Conservation (phyloP, 2,329 filamentous ascomycete species). For the Colletotrichum salicis region DNA sequence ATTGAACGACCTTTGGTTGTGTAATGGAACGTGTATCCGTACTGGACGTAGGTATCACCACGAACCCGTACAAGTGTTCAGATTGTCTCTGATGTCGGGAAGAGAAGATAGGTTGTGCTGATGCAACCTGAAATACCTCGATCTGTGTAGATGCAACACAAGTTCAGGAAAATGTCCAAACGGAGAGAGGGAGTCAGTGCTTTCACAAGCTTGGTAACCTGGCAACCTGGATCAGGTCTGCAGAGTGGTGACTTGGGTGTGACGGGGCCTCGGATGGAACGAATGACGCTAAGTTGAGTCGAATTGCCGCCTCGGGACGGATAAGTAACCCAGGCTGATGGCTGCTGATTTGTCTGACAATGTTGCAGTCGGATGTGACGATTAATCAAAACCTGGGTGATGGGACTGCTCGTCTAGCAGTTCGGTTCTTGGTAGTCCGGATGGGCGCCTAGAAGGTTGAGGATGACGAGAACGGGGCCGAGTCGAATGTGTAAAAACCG, state of each 20-base stretch:
- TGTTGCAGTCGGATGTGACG: neutral
- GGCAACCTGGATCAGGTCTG: neutral
- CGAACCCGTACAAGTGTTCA: neutral
- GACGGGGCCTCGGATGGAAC: slow-evolving; percentile 10
- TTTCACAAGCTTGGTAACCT: neutral
- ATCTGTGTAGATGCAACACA: neutral
- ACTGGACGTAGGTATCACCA: neutral
- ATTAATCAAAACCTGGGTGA: neutral
- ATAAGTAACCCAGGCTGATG: slow-evolving; percentile 1
- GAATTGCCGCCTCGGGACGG: slow-evolving; percentile 19
- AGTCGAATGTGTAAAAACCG: neutral
- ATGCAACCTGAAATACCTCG: neutral
- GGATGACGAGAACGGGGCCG: neutral
- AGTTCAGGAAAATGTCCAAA: slow-evolving; percentile 1
- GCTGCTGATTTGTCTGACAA: neutral
- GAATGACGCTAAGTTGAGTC: slow-evolving; percentile 26
- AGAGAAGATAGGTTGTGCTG: neutral
- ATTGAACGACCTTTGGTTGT: neutral
- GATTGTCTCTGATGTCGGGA: neutral
- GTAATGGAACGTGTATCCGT: neutral
- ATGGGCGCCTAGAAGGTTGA: neutral
- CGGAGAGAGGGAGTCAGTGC: slow-evolving; percentile 11
- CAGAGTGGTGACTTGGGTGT: slow-evolving; percentile 1
- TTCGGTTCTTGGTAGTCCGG: neutral
- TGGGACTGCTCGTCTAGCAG: neutral